Evolutionary conservation across 2,329 filamentous ascomycete species (phyloP), one percentile per base, ranked within the genome.

Genomic region (Lecanoromycetidae sp.): DNA sequence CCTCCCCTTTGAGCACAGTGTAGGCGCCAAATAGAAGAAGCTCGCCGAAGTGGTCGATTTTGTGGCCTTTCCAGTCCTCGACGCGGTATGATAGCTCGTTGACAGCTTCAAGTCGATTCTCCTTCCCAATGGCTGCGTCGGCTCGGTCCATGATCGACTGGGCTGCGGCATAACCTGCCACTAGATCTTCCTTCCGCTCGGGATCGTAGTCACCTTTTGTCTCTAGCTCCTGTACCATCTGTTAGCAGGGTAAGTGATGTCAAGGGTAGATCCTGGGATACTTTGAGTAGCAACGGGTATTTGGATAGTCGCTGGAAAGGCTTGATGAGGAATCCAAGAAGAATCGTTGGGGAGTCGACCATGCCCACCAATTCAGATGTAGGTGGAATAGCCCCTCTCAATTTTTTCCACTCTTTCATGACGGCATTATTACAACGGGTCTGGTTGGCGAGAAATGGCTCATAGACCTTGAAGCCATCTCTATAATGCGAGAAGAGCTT

Each of bases 401-500:
- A 86, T 63, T 91, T 93, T 57, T 91, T 84, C 63, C 93, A 95
- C 51, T 90, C 82, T 50, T 81, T 76, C 56, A 84, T 80, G 12
- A 87, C 88, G n/a, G 85, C 77, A 55, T 82, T 77, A 44, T 90
- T 87, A 49, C 90, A 93, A 61, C 87, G 88, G 56, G 86, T 80
- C 67, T 95, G 90, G 60, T 98, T 98, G 27, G 91, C 87, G 57
- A 96, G 96, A 58, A 96, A 98, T 1, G 88, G 88, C 58, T 94
- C 86, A 62, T 98, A 98, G 51, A 94, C 88, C 52, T 82, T 79
- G 63, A 98, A 95, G 0, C 80, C 78, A 50, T 91, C 85, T 61
- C 91, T 86, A 60, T 90, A 87, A 12, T 80, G 72, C 12, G 84
- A 75, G 60, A 96, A 96, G 0, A 93, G 77, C n/a, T 79, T 74